These are phyloP conservation scores for Ophiostoma quercus DNA, from an alignment of 2,329 filamentous ascomycete genomes.

Conservation along the genomic window DNA sequence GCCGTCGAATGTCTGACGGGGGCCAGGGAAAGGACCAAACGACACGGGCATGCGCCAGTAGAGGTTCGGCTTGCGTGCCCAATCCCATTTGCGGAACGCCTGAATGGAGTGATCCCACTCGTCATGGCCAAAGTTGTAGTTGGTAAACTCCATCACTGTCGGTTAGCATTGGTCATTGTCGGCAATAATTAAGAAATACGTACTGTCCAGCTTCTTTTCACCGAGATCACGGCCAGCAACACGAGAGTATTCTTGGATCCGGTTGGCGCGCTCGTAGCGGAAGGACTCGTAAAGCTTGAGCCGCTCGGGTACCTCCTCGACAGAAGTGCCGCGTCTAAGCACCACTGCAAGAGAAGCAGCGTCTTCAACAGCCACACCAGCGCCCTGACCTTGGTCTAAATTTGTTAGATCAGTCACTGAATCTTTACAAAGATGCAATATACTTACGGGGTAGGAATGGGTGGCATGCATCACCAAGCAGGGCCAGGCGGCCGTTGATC, in stretches of 20 bases:
- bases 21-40: constrained; percentile 45
- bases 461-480: constrained; percentile 64
- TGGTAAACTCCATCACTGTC: constrained; percentile 39
- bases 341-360: constrained; percentile 54
- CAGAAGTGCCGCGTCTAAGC: constrained; percentile 43
- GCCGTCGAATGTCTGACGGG: constrained; percentile 37
- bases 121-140: constrained; percentile 54
- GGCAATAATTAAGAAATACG: not conserved
- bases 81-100: constrained; percentile 46
- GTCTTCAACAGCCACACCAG: constrained; percentile 62
- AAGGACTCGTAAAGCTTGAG: constrained; percentile 56
- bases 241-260: constrained; percentile 40
- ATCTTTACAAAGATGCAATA: not conserved
- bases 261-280: constrained; percentile 45
- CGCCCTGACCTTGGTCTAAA: constrained; percentile 53
- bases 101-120: constrained; percentile 52
- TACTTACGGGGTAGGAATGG: constrained; percentile 54
- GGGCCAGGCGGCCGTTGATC: constrained; percentile 47
- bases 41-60: constrained; percentile 43
- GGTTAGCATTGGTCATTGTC: constrained; percentile 13
- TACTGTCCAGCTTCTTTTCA: constrained; percentile 29
- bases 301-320: constrained; percentile 47
- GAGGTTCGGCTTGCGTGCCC: constrained; percentile 35
- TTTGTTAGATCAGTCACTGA: not conserved
- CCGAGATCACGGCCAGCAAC: constrained; percentile 45